Base-by-base conservation (phyloP, 371 early-diverging fungal species). In the Smittium culicis region DNA sequence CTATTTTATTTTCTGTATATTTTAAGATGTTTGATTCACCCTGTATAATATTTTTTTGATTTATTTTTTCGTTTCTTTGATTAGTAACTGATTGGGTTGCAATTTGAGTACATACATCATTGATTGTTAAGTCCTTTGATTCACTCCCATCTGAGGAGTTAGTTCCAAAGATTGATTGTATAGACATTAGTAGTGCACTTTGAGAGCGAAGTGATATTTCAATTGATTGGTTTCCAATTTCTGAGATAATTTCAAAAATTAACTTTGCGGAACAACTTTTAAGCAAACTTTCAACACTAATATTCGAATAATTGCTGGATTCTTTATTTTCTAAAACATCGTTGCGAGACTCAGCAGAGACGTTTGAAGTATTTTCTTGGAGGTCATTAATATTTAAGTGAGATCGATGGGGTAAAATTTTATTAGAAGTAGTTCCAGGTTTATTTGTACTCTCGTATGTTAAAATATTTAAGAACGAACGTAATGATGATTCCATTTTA, bases 261-360 rank as follows among this genome's bases (percentile, higher is more conserved):
- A 65, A 27, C 58, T 65, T 35, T 27, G 56, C 66, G 2, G 66
- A 65, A 34, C 66, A 65, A 29, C 57, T 57, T 54, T 29, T 65
- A 5, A 65, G 28, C n/a, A 65, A 57, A 30, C 60, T 65, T 17
- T 62, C 14, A 34, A 65, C 60, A 54, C 28, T 65, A 2, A 65
- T 35, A 14, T 27, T 30, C 5, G 57, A 11, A 33, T 60, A 11
- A 45, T 45, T 45, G 45, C 20, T 45, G 5, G 45, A 45, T 20
- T 45, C 45, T 5, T 20, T 45, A 45, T 5, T 11, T 20, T 45
- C 45, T 45, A 20, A n/a, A n/a, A n/a, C 45, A 45, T 11, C 5
- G 45, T 45, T 45, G 5, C 14, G 20, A 62, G 3, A 5, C 20
- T 62, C 62, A 5, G 29, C 14, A 24, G 25, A 62, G 30, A 5